phyloP scores from a whole-genome alignment of 345 rosid species.

The Populus davidiana region DNA sequence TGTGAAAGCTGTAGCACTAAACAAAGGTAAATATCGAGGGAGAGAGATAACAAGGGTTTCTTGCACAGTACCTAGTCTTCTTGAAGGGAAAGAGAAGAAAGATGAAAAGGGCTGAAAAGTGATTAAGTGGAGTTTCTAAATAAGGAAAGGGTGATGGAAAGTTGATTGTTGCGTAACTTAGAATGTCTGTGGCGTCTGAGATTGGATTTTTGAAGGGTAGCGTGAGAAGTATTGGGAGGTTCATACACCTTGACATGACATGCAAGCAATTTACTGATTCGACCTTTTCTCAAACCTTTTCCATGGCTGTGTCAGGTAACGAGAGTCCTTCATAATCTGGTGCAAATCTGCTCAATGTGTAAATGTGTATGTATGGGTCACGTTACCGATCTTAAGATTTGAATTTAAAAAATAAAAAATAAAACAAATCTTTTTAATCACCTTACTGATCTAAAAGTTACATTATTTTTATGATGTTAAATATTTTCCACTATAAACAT shows the following conservation, averaged over 20 bases:
- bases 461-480: too few relatives aligned
- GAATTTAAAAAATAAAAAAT: too few relatives aligned
- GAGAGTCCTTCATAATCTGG: too few relatives aligned
- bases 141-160: conserved; percentile 19
- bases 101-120: neutral
- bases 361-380: too few relatives aligned
- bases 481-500: too few relatives aligned
- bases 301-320: neutral
- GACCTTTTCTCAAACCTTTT: neutral
- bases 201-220: neutral
- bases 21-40: neutral
- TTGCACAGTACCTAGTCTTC: neutral
- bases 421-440: too few relatives aligned
- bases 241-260: neutral
- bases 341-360: too few relatives aligned
- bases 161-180: conserved; percentile 30
- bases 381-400: too few relatives aligned
- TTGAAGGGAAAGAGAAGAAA: conserved; percentile 7
- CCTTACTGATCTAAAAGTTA: too few relatives aligned
- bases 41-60: neutral
- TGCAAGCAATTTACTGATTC: neutral
- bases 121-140: conserved; percentile 16
- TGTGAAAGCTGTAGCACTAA: neutral
- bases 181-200: conserved; percentile 12
- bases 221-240: neutral